A percentile compares a stretch with the other conserved stretches of the same genome.
phyloP scores from a whole-genome alignment of 495 filamentous ascomycete genomes.

The Aspergillus egyptiacus region DNA sequence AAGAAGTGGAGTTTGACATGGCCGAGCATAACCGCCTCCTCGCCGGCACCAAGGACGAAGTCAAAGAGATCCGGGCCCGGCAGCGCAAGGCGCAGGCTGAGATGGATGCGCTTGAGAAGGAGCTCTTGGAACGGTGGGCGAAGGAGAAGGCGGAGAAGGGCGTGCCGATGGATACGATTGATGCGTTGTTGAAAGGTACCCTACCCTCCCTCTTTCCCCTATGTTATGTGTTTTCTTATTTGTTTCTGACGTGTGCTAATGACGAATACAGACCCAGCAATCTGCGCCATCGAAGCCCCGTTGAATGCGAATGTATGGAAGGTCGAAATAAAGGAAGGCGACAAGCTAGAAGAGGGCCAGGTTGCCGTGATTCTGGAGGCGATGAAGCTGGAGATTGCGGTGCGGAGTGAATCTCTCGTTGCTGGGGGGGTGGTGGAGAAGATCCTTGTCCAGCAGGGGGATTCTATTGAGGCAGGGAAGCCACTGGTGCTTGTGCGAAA shows the following conservation, averaged over 20 bases:
- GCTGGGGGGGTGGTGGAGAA: slow-evolving; percentile 1
- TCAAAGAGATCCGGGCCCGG: slow-evolving; percentile 32
- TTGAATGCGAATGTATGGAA: slow-evolving; percentile 58
- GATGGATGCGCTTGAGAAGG: slow-evolving; percentile 41
- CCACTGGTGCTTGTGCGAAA: slow-evolving; percentile 27
- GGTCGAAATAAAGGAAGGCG: slow-evolving; percentile 40
- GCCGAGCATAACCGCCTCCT: slow-evolving; percentile 45
- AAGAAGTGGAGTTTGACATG: slow-evolving; percentile 49
- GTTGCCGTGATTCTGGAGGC: slow-evolving; percentile 44
- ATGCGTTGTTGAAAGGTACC: slow-evolving; percentile 35
- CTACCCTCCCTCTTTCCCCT: not conserved
- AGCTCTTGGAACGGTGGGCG: slow-evolving; percentile 39
- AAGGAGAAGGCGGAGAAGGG: slow-evolving; percentile 43
- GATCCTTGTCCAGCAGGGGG: slow-evolving; percentile 35
- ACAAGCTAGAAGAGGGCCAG: slow-evolving; percentile 29
- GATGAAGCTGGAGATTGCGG: slow-evolving; percentile 47
- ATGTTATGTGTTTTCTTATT: not conserved
- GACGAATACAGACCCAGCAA: slow-evolving; percentile 31
- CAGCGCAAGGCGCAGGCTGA: slow-evolving; percentile 42
- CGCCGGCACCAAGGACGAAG: slow-evolving; percentile 34
- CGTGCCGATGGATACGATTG: slow-evolving; percentile 36
- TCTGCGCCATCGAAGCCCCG: slow-evolving; percentile 38
- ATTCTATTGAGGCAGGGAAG: slow-evolving; percentile 37
- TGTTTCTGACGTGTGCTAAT: not conserved
- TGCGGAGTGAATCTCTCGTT: not conserved